A percentile compares a stretch with the other conserved stretches of the same genome.
Conservation (phyloP, 176 grass and related monocot genomes). For the Raddia guianensis region DNA sequence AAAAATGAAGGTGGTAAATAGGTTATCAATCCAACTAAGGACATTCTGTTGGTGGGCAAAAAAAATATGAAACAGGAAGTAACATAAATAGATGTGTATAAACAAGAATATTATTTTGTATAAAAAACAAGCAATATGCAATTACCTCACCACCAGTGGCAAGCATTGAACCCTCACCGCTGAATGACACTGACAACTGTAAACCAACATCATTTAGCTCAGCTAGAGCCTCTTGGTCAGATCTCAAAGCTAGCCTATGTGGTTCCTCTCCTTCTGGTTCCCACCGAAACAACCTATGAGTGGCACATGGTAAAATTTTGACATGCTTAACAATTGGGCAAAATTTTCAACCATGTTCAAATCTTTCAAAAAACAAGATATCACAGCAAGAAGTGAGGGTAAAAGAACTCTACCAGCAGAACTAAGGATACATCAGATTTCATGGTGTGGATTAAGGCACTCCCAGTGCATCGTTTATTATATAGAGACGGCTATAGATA, state of each 20-base stretch:
- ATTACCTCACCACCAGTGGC: slow-evolving; percentile 81
- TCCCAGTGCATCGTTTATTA: no score
- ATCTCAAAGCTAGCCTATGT: slow-evolving; percentile 44
- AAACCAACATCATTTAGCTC: slow-evolving; percentile 62
- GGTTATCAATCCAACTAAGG: slow-evolving; percentile 2
- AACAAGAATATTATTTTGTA: neutral
- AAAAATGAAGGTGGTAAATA: neutral
- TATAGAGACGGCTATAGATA: no score
- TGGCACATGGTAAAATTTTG: slow-evolving; percentile 28
- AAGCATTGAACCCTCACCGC: slow-evolving; percentile 79
- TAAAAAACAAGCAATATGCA: slow-evolving; percentile 18
- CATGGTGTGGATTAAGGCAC: no score
- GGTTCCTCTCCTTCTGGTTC: slow-evolving; percentile 45
- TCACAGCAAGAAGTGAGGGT: neutral
- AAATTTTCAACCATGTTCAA: neutral
- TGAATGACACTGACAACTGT: slow-evolving; percentile 79
- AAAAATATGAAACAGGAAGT: neutral
- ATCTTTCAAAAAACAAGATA: neutral
- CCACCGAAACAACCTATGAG: slow-evolving; percentile 78
- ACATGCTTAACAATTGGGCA: neutral
- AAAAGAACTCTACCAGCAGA: neutral
- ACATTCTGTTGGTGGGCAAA: neutral
- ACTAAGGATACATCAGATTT: no score
- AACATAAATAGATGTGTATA: neutral
- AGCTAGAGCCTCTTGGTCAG: slow-evolving; percentile 55